Percentiles rank a stretch among this genome's conserved stretches.
Conservation (phyloP, 1,284 basidiomycete species). For the Taiwanofungus camphoratus region DNA sequence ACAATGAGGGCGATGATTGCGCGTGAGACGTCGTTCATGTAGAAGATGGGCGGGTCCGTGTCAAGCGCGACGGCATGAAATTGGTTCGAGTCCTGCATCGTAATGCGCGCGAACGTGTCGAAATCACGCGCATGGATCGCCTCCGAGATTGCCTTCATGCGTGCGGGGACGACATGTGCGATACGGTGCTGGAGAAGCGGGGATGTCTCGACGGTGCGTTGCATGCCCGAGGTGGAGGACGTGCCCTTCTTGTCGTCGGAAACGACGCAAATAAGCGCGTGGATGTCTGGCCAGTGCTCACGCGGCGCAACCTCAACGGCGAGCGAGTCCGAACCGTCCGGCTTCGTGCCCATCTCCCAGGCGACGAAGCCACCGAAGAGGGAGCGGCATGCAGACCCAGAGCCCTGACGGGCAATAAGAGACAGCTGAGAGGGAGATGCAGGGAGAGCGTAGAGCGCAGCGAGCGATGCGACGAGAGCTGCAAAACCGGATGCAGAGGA, state of each 20-base stretch:
- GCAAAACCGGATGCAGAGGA: constrained; percentile 98
- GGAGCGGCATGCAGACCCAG: constrained; percentile 95
- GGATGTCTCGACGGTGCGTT: constrained; percentile 92
- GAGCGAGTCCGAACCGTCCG: constrained; percentile 81
- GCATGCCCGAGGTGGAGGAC: constrained; percentile 94
- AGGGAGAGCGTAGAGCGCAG: constrained; percentile 81
- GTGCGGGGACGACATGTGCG: constrained; percentile 76
- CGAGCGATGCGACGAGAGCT: constrained; percentile 87
- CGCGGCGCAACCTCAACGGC: constrained; percentile 86
- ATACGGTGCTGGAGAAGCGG: constrained; percentile 88
- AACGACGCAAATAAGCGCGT: constrained; percentile 97
- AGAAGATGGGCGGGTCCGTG: constrained; percentile 97
- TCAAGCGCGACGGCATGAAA: constrained; percentile 99
- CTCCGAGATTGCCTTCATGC: constrained; percentile 78
- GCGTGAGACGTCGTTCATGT: constrained; percentile 95
- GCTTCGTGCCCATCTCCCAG: constrained; percentile 77
- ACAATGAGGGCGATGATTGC: constrained; percentile 84
- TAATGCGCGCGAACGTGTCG: constrained; percentile 83
- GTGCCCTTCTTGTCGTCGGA: constrained; percentile 97
- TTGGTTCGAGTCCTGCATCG: constrained; percentile 97
- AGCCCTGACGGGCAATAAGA: constrained; percentile 93
- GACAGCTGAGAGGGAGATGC: constrained; percentile 70
- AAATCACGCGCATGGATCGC: constrained; percentile 87
- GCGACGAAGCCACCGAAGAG: constrained; percentile 97
- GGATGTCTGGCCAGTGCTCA: constrained; percentile 91